Evolutionary conservation across 441 rosid species (phyloP), one percentile per base, ranked within the genome.

Genomic region (Kokia cookei): DNA sequence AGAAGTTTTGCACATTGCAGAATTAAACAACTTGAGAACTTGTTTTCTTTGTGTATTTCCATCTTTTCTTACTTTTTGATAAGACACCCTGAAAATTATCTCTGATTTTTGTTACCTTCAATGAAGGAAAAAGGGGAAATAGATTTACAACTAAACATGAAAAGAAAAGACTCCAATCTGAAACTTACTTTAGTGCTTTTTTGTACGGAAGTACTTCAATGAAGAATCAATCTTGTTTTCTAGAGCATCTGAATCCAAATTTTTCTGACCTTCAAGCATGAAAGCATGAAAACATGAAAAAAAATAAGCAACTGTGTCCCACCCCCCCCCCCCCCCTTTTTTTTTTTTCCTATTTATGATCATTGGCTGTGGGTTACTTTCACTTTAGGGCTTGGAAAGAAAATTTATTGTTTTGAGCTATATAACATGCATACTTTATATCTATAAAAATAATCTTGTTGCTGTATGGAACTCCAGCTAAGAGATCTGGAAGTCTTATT

Each of bases 401-500:
- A 71, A 7, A 47, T 45, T 12, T 7, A 24, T 24, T 14, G 42
- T 26, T 57, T 19, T 4, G 27, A 42, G 51, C 3, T n/a, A n/a
- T 19, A 6, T 8, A 51, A 51, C 9, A 51, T 51, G 22, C 55
- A 1, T n/a, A 51, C 7, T 51, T 45, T 13, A 12, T 26, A 7
- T 26, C 9, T 65, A 15, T 1, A 32, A 32, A 32, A 32, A 32
- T 32, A 32, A 32, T 14, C 4, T n/a, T 12, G 22, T 11, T 14
- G 12, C 0, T 48, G 4, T 69, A 79, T 77, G 82, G 81, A 53
- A 75, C 83, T 78, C 77, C 84, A 43, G 75, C 85, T n/a, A 91
- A 87, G 88, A 90, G 90, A 83, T 53, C 82, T 64, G 91, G 89
- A 70, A 87, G 76, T 80, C 83, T 89, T 73, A 84, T 88, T 27